These are phyloP conservation scores for Pyrenochaeta sp. DNA, from an alignment of 2,329 filamentous ascomycete species.

Conservation along the genomic window DNA sequence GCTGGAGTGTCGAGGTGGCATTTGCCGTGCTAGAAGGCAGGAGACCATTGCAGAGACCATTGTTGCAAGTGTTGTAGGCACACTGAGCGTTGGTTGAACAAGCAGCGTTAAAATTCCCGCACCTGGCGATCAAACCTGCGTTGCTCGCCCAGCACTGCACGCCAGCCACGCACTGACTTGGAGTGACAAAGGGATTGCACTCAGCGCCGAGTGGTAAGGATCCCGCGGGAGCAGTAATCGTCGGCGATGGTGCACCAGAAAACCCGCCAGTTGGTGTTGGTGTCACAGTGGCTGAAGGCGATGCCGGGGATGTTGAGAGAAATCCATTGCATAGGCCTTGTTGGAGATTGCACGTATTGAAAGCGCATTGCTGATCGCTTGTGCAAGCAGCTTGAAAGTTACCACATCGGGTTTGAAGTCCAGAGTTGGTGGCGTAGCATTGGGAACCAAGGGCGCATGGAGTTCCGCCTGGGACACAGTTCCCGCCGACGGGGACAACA, in stretches of 20 bases:
- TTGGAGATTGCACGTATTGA: constrained; percentile 22
- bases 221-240: constrained; percentile 18
- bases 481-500: constrained; percentile 14
- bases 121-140: constrained; percentile 13
- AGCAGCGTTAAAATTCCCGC: constrained; percentile 28
- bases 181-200: constrained; percentile 17
- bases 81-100: constrained; percentile 21
- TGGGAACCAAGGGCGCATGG: constrained; percentile 20
- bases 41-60: constrained; percentile 23
- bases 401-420: constrained; percentile 17
- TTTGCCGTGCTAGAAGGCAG: constrained; percentile 11
- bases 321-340: constrained; percentile 26
- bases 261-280: constrained; percentile 4
- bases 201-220: constrained; percentile 23
- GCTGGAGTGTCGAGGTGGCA: constrained; percentile 7
- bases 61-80: constrained; percentile 23
- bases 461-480: constrained; percentile 17
- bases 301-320: constrained; percentile 9
- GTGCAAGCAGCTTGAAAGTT: constrained; percentile 29
- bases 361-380: constrained; percentile 25
- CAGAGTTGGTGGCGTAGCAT: constrained; percentile 26
- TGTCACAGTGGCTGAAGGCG: constrained; percentile 11
- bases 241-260: constrained; percentile 14
- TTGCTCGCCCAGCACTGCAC: constrained; percentile 25
- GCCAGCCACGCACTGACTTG: constrained; percentile 16